phyloP scores from a whole-genome alignment of 2,329 filamentous ascomycete species.

The Trichoderma sp. region DNA sequence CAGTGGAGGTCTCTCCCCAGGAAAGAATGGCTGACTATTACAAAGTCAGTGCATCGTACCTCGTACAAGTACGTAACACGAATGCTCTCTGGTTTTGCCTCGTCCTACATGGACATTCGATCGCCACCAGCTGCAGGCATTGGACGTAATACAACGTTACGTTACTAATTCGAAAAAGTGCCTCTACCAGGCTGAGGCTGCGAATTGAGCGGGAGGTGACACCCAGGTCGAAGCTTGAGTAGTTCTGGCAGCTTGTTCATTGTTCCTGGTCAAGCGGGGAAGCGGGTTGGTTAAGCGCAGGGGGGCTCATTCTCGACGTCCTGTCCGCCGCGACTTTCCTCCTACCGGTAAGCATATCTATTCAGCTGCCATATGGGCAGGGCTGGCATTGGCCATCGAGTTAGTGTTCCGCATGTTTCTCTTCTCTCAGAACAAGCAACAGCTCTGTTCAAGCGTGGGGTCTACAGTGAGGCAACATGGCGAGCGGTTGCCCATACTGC shows the following conservation, averaged over 20 bases:
- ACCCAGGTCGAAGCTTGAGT: neutral
- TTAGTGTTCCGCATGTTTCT: neutral
- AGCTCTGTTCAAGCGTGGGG: neutral
- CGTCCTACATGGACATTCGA: neutral
- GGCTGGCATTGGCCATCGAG: neutral
- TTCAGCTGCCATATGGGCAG: slow-evolving; percentile 2
- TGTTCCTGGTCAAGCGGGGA: slow-evolving; percentile 24
- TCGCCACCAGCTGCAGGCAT: neutral
- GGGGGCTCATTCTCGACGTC: neutral
- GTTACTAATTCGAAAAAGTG: slow-evolving; percentile 17
- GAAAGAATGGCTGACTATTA: neutral
- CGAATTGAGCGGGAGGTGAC: neutral
- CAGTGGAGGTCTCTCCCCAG: neutral
- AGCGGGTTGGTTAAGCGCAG: neutral
- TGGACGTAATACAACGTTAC: slow-evolving; percentile 25
- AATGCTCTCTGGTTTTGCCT: neutral
- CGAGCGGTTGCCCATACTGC: neutral
- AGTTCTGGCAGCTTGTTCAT: slow-evolving; percentile 21
- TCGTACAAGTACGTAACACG: neutral
- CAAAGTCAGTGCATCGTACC: neutral
- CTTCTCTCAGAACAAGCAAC: neutral
- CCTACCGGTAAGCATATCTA: neutral
- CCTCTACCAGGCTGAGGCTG: neutral
- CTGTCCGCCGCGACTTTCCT: neutral
- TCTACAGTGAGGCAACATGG: neutral